phyloP scores from a whole-genome alignment of 805 yeast genomes.

The Starmerella vitae region DNA sequence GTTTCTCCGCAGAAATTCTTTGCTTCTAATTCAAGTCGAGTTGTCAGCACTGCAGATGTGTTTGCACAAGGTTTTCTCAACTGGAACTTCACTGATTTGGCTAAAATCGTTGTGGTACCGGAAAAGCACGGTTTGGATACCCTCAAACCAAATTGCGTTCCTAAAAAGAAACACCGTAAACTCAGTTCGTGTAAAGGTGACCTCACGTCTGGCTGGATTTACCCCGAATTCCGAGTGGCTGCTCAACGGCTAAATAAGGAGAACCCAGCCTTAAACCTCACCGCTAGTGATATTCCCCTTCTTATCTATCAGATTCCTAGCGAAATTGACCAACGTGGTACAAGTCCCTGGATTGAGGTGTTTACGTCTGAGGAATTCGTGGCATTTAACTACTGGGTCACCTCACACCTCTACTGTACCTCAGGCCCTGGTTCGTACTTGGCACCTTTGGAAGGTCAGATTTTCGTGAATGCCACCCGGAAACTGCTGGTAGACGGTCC shows the following conservation, averaged over 20 bases:
- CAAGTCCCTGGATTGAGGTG: slow-evolving; percentile 31
- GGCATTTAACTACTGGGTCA: slow-evolving; percentile 21
- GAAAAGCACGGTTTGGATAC: slow-evolving; percentile 21
- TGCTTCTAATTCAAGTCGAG: slow-evolving; percentile 41
- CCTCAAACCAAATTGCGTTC: slow-evolving; percentile 15
- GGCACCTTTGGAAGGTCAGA: slow-evolving; percentile 31
- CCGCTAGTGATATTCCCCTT: slow-evolving; percentile 30
- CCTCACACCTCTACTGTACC: slow-evolving; percentile 22
- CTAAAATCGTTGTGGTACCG: slow-evolving; percentile 14
- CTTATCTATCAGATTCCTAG: slow-evolving; percentile 38
- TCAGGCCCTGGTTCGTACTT: slow-evolving; percentile 24
- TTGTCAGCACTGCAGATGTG: slow-evolving; percentile 17
- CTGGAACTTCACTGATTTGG: slow-evolving; percentile 13
- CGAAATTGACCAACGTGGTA: slow-evolving; percentile 38
- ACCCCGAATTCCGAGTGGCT: slow-evolving; percentile 15
- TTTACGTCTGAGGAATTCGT: slow-evolving; percentile 24
- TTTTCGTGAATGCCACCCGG: slow-evolving; percentile 38
- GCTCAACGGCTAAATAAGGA: slow-evolving; percentile 21
- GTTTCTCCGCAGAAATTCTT: slow-evolving; percentile 27
- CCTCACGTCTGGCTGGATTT: slow-evolving; percentile 9
- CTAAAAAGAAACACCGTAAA: neutral
- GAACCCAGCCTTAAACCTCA: slow-evolving; percentile 28
- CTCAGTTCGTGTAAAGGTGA: neutral
- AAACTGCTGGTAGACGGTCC: slow-evolving; percentile 33
- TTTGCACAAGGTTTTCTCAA: slow-evolving; percentile 21